Percentiles rank a stretch among this genome's conserved stretches.
These are phyloP conservation scores for Acrodontium crateriforme DNA, from an alignment of 2,329 filamentous ascomycete species.

Conservation along the genomic window DNA sequence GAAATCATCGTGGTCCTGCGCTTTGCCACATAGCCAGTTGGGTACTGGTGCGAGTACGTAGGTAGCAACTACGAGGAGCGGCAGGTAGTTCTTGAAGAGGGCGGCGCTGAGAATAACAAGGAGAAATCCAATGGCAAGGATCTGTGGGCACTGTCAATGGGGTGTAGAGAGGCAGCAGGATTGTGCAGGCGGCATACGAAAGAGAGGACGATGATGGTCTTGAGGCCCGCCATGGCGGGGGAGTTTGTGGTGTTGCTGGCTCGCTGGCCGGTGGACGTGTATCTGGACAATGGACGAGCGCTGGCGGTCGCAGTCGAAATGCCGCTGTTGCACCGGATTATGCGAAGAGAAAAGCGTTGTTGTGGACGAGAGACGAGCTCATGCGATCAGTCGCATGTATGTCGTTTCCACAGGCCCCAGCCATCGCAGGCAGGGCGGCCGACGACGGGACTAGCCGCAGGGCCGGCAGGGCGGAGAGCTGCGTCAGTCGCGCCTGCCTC, in stretches of 20 bases:
- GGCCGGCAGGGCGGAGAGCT: no score
- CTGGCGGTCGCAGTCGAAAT: no score
- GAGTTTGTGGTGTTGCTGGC: slow-evolving; percentile 1
- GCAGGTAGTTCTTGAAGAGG: slow-evolving; percentile 87
- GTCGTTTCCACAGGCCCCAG: no score
- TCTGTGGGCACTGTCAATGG: slow-evolving; percentile 29
- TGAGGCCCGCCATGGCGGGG: slow-evolving; percentile 65
- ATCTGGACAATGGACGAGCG: neutral
- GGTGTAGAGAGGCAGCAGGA: no score
- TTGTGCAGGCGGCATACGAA: slow-evolving; percentile 49
- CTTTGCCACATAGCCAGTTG: slow-evolving; percentile 89
- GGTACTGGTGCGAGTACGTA: slow-evolving; percentile 88
- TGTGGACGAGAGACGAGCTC: no score
- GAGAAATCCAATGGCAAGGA: slow-evolving; percentile 95
- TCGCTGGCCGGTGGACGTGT: neutral
- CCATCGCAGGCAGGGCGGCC: no score
- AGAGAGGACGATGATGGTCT: slow-evolving; percentile 97
- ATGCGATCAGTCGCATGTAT: no score
- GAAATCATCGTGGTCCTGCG: slow-evolving; percentile 88
- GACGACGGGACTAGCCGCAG: no score
- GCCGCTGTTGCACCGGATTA: no score
- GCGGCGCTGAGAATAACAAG: slow-evolving; percentile 97
- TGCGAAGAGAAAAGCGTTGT: no score
- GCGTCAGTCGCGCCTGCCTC: no score
- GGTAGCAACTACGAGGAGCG: slow-evolving; percentile 86